Conservation (phyloP, 306 rosid species). For the Alnus glutinosa region DNA sequence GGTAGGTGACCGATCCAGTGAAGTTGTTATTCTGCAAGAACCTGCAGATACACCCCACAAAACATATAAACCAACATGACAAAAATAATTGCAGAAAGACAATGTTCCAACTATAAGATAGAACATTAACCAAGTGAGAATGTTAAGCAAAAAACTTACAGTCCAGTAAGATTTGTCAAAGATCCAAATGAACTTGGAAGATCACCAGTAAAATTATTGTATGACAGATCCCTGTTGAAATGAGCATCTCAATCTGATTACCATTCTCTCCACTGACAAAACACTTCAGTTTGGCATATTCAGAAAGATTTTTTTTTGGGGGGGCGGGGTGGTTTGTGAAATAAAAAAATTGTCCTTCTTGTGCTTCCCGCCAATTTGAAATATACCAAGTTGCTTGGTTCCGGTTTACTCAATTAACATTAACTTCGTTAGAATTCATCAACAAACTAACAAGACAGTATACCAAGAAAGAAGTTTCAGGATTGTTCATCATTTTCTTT, state of each 20-base stretch:
- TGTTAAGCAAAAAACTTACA: conserved; percentile 50
- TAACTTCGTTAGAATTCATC: too few species aligned
- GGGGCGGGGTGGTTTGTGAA: too few species aligned
- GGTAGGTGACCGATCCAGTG: conserved; percentile 87
- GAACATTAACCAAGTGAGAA: conserved; percentile 10
- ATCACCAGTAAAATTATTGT: conserved; percentile 81
- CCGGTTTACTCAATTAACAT: too few species aligned
- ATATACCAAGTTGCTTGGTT: too few species aligned
- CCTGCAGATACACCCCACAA: conserved; percentile 44
- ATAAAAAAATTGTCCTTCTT: too few species aligned
- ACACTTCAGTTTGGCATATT: too few species aligned
- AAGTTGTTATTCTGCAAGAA: conserved; percentile 73
- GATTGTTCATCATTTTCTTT: background rate
- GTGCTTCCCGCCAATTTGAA: too few species aligned
- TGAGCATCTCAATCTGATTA: background rate
- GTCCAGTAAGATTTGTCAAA: conserved; percentile 54
- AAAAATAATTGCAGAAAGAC: background rate
- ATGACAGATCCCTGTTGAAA: conserved; percentile 78
- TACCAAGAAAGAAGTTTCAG: too few species aligned
- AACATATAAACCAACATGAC: conserved; percentile 23
- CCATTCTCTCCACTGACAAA: too few species aligned
- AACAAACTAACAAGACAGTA: too few species aligned
- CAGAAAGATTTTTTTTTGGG: too few species aligned
- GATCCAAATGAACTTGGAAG: conserved; percentile 90
- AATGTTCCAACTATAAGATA: background rate